Evolutionary conservation across 1,284 basidiomycete genomes (phyloP), one percentile per base, ranked within the genome.

Genomic region (Heterobasidion annosum): DNA sequence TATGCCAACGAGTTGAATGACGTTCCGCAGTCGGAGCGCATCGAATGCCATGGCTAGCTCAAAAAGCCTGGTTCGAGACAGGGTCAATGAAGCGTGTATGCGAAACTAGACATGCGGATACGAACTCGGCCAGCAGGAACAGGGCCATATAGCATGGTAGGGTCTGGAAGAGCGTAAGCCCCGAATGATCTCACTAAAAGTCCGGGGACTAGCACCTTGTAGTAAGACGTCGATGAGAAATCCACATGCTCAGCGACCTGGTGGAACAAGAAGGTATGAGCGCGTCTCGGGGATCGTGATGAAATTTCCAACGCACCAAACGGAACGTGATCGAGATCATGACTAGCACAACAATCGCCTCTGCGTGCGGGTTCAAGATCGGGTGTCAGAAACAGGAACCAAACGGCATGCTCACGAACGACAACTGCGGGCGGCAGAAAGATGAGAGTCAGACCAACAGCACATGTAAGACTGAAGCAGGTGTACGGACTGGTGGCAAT

Each of bases 141-240:
- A 91, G 73, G 2, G 86, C 86, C 8, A 91, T 78, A 67, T 90
- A 91, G 66, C 89, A 91, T 59, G 89, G 83, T 58, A 91, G 67
- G n/a, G 89, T 91, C 85, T 91, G 54, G 13, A 44, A 8, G 25
- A 4, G 51, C 33, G 46, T 40, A 33, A 50, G 16, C 6, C 25
- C 9, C 7, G 1, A 34, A 12, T 7, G 7, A 53, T 35, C 18
- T 13, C 34, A 15, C 16, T 37, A 34, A 42, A 33, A 55, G 8
- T 10, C 16, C 33, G 34, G 16, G 12, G 49, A 45, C 55, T 25
- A 64, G 25, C 56, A 81, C 85, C 71, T 84, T 85, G 69, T 83
- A 83, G 59, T 70, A 64, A 12, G n/a, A 18, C 45, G 45, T 18
- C 12, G 45, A 47, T 10, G 45, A 47, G 51, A 85, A 74, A 34